A percentile compares a stretch with the other conserved stretches of the same genome.
Conservation (phyloP, 257 asterid species). For the Catharanthus roseus region DNA sequence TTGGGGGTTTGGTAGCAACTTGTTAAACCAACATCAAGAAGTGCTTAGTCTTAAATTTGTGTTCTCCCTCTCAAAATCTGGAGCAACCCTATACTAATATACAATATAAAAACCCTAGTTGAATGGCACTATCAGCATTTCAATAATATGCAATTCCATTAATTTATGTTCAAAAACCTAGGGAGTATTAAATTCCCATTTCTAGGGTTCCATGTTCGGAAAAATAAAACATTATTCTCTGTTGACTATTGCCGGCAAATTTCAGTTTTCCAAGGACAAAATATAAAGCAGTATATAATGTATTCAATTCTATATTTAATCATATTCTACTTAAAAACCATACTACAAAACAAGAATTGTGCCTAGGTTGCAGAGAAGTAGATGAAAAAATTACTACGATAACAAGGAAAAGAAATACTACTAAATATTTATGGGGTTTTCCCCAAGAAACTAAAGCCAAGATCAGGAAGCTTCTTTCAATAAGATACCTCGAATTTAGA, state of each 20-base stretch:
- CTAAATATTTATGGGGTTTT: not conserved
- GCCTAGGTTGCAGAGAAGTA: not conserved
- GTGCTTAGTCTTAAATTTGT: constrained; percentile 15
- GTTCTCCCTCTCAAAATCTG: constrained; percentile 16
- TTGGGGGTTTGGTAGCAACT: not conserved
- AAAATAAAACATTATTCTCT: constrained; percentile 21
- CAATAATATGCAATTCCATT: constrained; percentile 18
- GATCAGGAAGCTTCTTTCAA: constrained; percentile 6
- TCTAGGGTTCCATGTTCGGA: constrained; percentile 16
- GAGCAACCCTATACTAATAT: constrained; percentile 18
- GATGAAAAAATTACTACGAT: not conserved
- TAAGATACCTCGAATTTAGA: not conserved
- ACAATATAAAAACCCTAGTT: constrained; percentile 22
- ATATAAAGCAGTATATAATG: not conserved
- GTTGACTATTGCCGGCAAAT: constrained; percentile 45
- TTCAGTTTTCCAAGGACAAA: constrained; percentile 34
- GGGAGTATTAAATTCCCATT: constrained; percentile 36
- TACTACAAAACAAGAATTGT: not conserved
- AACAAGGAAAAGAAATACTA: not conserved
- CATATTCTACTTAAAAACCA: no score
- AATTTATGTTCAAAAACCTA: constrained; percentile 28
- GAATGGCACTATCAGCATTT: constrained; percentile 19
- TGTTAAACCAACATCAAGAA: constrained; percentile 15
- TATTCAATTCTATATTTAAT: not conserved
- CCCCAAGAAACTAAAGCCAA: constrained; percentile 2